Percentiles rank a stretch among this genome's conserved stretches.
phyloP scores from a whole-genome alignment of 2,329 filamentous ascomycete species.

The Tolypocladium tundrense region DNA sequence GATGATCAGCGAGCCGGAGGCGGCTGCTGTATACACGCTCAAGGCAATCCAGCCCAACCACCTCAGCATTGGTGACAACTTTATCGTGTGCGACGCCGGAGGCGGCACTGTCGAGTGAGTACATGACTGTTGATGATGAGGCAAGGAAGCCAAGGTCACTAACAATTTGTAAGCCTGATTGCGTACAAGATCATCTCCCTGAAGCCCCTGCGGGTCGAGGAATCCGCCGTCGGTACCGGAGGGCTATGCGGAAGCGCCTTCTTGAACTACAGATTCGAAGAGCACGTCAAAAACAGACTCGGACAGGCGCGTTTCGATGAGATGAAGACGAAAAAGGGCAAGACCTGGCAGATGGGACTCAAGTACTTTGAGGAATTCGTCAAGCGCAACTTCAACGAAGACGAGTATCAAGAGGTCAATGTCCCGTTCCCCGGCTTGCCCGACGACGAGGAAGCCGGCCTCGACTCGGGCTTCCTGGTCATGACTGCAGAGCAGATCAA shows the following conservation, averaged over 20 bases:
- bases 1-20: constrained; percentile 74
- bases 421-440: constrained; percentile 69
- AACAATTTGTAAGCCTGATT: constrained; percentile 44
- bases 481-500: constrained; percentile 62
- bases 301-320: constrained; percentile 58
- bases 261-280: constrained; percentile 71
- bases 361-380: constrained; percentile 79
- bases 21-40: constrained; percentile 68
- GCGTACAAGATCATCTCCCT: constrained; percentile 72
- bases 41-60: constrained; percentile 71
- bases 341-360: constrained; percentile 71
- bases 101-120: constrained; percentile 58
- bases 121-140: neutral
- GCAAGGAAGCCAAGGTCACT: constrained; percentile 3
- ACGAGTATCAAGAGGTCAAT: constrained; percentile 67
- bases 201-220: constrained; percentile 61
- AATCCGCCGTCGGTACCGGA: constrained; percentile 70
- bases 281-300: constrained; percentile 59
- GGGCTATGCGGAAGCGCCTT: constrained; percentile 71
- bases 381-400: constrained; percentile 73
- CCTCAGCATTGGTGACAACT: constrained; percentile 56
- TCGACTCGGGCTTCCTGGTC: constrained; percentile 68
- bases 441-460: constrained; percentile 63
- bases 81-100: constrained; percentile 52
- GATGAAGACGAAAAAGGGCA: constrained; percentile 69